Base-by-base conservation (phyloP, 495 filamentous ascomycete genomes). In the Acidomyces sp. region DNA sequence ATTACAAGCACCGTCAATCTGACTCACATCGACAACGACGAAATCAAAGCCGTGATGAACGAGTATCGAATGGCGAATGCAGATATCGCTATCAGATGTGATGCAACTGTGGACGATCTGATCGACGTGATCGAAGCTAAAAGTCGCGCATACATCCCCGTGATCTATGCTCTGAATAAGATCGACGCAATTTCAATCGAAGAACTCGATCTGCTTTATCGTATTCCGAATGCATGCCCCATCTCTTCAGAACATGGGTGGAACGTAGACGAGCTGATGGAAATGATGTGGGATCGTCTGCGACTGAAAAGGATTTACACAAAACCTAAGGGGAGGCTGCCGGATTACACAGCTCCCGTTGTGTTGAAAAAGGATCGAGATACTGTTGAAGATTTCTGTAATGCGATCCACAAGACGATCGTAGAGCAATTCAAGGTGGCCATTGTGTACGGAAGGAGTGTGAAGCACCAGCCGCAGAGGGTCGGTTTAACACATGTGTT, bases 141-240 rank as follows among this genome's bases (percentile, higher is more conserved):
- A 72, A 84, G 76, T 57, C 71, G 90, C 61, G 81, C 78, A 60
- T 97, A 97, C 59, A 96, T 97, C 54, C 90, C 90, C 16, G 90
- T 96, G 44, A 80, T 97, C 34, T 97, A 97, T 67, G 88, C 92
- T 3, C 69, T 97, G 58, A 97, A 97, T 71, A 97, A 97, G 68
- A 97, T 97, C 49, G 90, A 97, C 62, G 77, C 87, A 28, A 95
- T 97, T 54, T 85, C 84, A 29, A 95, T 97, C 54, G 87, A 97
- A 61, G 90, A 97, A 59, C 67, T 97, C 46, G 90, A 97, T 61
- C 66, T 97, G 34, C 66, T 97, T 20, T 97, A 97, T 61, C 76
- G 90, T 33, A 97, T 97, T 48, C 90, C 90, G 27, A 90, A 96
- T 61, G 85, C 90, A 24, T 85, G 84, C 43, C 90, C 90, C 12